Percentiles rank a stretch among this genome's conserved stretches.
These are phyloP conservation scores for Geotrichum candidum DNA, from an alignment of 1,139 yeast species.

Conservation along the genomic window DNA sequence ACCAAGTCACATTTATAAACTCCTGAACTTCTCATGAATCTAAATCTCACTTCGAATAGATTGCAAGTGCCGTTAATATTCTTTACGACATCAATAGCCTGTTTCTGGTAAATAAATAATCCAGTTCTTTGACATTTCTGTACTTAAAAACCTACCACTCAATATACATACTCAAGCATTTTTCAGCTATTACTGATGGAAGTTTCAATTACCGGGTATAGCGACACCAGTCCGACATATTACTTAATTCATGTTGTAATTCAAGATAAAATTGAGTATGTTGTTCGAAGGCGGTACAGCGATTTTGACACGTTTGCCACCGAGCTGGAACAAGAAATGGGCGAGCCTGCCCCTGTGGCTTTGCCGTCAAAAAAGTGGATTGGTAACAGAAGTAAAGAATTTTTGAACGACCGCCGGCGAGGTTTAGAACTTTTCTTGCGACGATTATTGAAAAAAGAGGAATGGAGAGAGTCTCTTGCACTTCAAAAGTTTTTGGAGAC, in stretches of 20 bases:
- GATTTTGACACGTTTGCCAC: conserved; percentile 48
- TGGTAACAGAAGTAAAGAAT: conserved; percentile 26
- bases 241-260: conserved; percentile 37
- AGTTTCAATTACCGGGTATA: conserved; percentile 30
- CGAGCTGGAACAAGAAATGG: conserved; percentile 43
- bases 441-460: conserved; percentile 32
- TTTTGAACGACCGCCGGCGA: conserved; percentile 32
- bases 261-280: conserved; percentile 27
- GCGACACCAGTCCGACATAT: conserved; percentile 35
- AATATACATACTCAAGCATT: background rate
- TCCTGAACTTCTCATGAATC: background rate
- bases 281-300: conserved; percentile 42
- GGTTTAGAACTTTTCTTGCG: conserved; percentile 34
- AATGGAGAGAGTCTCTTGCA: conserved; percentile 33
- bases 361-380: conserved; percentile 42
- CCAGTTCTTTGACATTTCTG: background rate
- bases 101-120: background rate
- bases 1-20: background rate
- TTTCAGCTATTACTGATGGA: conserved; percentile 20
- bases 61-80: background rate
- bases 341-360: conserved; percentile 43
- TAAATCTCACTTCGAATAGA: background rate
- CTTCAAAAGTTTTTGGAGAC: conserved; percentile 31
- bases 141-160: background rate
- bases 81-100: background rate